Evolutionary conservation across 257 asterid genomes (phyloP), one percentile per base, ranked within the genome.

Genomic region (Euphrasia confusa): DNA sequence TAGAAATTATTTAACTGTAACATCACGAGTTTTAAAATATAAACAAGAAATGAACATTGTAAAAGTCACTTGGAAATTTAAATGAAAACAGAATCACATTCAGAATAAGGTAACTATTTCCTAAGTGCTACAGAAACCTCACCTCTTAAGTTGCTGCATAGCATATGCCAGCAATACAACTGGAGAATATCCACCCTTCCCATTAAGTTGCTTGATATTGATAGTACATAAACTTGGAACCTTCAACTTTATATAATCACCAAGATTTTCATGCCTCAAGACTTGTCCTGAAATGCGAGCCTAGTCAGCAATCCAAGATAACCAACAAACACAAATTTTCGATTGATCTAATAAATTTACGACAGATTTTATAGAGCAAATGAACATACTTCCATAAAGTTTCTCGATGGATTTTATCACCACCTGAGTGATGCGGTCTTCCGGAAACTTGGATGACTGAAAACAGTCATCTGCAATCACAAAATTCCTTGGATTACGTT

Each of bases 391-490:
- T 79, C 97, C 97, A 77, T 78, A 93, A 26, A 78, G 78, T 77
- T 82, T 88, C 80, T 90, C 99, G 4, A 83, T 62, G 65, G 95
- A 82, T 65, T 83, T 90, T 66, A 80, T 70, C 66, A 90, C 89
- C 69, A 74, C 80, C 72, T 79, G 84, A 77, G 81, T 81, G 63
- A 79, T 35, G 40, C 79, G 77, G 49, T 78, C 93, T 63, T 79
- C 79, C 68, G 88, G 83, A 66, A 70, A 18, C 79, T 77, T 90
- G 60, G 83, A 68, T 65, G 74, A 69, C 67, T 81, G 76, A 72
- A 93, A 93, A 71, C 80, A 83, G 78, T 93, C 97, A 72, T 87
- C 90, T 14, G 99, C 97, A 62, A 93, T 74, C 57, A 89, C 68
- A 67, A 89, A 60, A 64, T 71, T 89, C 80, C 95, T 79, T 0